phyloP scores from a whole-genome alignment of 768 basidiomycete genomes.

The Boletus coccyginus region DNA sequence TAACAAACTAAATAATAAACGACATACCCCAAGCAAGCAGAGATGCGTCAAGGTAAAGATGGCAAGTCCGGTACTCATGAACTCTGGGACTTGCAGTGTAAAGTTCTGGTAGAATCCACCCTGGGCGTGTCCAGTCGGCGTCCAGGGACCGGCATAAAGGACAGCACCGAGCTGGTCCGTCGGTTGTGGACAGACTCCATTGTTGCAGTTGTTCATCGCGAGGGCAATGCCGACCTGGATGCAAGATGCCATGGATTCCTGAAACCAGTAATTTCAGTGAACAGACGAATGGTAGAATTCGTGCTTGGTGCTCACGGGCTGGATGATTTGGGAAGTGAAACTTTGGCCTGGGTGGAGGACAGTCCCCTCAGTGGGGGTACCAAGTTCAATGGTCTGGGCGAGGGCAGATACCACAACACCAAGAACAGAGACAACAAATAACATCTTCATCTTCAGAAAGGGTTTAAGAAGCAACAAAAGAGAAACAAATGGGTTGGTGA shows the following conservation, averaged over 20 bases:
- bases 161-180: conserved; percentile 19
- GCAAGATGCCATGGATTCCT: conserved; percentile 19
- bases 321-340: conserved; percentile 19
- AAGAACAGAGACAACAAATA: background rate
- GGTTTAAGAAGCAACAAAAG: background rate
- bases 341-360: conserved; percentile 14
- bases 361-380: conserved; percentile 19
- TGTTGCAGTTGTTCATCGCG: conserved; percentile 17
- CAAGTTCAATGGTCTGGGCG: conserved; percentile 29
- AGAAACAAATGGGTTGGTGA: background rate
- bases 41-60: conserved; percentile 31
- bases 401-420: conserved; percentile 10
- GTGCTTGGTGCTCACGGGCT: conserved; percentile 17
- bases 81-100: conserved; percentile 12
- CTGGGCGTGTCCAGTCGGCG: conserved; percentile 13
- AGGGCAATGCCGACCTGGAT: conserved; percentile 33
- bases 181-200: conserved; percentile 24
- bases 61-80: conserved; percentile 17
- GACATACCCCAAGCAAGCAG: conserved; percentile 29
- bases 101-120: conserved; percentile 31
- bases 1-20: background rate
- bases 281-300: background rate
- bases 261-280: background rate
- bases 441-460: conserved; percentile 11
- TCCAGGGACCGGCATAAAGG: conserved; percentile 30